Base-by-base conservation (phyloP, 371 early-diverging fungal genomes). In the Rhizopus delemar region DNA sequence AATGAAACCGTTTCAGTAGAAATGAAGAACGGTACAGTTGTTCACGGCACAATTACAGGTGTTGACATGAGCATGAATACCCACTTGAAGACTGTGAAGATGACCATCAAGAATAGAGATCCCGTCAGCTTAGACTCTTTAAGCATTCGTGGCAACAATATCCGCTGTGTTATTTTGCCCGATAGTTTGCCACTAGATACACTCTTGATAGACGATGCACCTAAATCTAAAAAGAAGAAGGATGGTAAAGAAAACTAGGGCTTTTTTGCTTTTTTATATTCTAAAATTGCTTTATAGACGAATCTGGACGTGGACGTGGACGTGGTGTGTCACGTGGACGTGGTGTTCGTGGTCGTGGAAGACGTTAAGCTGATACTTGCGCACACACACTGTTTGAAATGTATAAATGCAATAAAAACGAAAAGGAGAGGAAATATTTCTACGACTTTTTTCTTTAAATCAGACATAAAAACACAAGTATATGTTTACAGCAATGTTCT, bases 21-120 rank as follows among this genome's bases (percentile, higher is more conserved):
- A 77, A 85, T 96, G 52, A 96, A 96, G 70, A 95, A 96, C 68
- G 95, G 95, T 41, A 95, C 95, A 9, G 81, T 93, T 62, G 91
- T 95, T 29, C 87, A 90, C 69, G 98, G 98, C 57, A 97, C 97
- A n/a, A 89, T 98, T 56, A 90, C 92, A 45, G 86, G 93, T 35
- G 96, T 97, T 46, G 98, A 98, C 69, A 94, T 98, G 94, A 88
- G 90, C 75, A 98, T 98, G 98, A 98, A 98, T 77, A 97, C 94
- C 57, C 97, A 97, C 73, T 80, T 98, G 76, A 95, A 95, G 69
- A 88, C 90, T n/a, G 97, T 97, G 57, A 97, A 97, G 75, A 93
- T 97, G 96, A 97, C 97, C 0, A 90, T 95, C 33, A 89, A 91
- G 72, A 88, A 87, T 78, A 89, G 89, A 77, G 95, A 96, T 55